phyloP scores from a whole-genome alignment of 306 rosid genomes.

The Sophora flavescens region DNA sequence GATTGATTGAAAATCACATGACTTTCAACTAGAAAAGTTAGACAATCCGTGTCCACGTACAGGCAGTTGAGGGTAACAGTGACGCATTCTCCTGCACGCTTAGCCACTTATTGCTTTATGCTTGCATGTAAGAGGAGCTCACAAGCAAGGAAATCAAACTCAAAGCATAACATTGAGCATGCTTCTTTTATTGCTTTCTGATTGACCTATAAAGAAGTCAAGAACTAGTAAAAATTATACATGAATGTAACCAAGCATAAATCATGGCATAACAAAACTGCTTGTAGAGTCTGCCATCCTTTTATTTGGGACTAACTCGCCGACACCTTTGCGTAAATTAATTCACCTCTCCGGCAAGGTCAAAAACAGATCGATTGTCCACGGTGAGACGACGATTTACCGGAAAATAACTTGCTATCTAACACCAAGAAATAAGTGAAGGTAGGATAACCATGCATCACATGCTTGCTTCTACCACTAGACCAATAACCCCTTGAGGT shows the following conservation, averaged over 20 bases:
- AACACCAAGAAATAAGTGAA: conserved; percentile 24
- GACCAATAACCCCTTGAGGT: neutral
- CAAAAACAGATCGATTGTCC: neutral
- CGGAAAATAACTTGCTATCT: conserved; percentile 16
- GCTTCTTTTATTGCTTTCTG: conserved; percentile 17
- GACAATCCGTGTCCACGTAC: too few relatives aligned
- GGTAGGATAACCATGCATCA: conserved; percentile 13
- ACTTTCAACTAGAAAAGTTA: too few relatives aligned
- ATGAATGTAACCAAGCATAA: conserved; percentile 26
- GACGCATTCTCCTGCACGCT: neutral
- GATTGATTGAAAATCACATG: too few relatives aligned
- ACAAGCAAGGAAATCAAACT: conserved; percentile 7
- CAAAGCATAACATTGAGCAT: neutral
- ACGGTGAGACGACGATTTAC: neutral
- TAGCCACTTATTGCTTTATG: neutral
- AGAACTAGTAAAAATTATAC: conserved; percentile 36
- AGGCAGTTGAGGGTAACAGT: conserved; percentile 12
- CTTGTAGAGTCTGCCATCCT: conserved; percentile 19
- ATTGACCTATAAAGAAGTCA: neutral
- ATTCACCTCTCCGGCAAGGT: neutral
- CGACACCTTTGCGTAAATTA: conserved; percentile 5
- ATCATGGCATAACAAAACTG: conserved; percentile 45
- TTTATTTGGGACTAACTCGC: neutral
- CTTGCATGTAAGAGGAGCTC: neutral
- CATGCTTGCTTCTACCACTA: neutral